Conservation (phyloP, 2,329 filamentous ascomycete species). For the Penicillium sp. region DNA sequence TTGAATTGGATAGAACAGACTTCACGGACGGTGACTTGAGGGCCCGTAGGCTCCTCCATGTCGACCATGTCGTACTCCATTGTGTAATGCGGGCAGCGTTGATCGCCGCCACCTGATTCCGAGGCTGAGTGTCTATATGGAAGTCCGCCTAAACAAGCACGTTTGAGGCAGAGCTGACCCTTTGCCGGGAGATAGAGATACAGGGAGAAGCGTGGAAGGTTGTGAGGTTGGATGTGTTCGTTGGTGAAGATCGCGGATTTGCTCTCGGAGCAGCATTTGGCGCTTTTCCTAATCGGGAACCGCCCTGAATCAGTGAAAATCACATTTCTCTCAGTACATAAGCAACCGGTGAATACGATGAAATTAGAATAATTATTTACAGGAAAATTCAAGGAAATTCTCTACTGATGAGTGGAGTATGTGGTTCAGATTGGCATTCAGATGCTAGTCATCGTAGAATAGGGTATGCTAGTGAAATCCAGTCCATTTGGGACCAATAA, state of each 20-base stretch:
- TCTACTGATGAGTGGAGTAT: slow-evolving; percentile 1
- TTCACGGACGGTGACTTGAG: slow-evolving; percentile 51
- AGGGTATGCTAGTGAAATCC: neutral
- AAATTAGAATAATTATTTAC: neutral
- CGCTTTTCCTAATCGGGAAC: slow-evolving; percentile 26
- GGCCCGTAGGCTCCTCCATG: slow-evolving; percentile 43
- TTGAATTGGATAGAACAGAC: slow-evolving; percentile 24
- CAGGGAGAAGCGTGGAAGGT: neutral
- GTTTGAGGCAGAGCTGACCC: neutral
- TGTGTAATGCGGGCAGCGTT: slow-evolving; percentile 22
- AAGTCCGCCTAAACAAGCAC: neutral
- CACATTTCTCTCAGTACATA: neutral
- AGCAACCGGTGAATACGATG: neutral
- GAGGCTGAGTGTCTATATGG: slow-evolving; percentile 6
- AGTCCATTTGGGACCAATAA: neutral
- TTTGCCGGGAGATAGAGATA: neutral
- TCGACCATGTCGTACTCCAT: slow-evolving; percentile 52
- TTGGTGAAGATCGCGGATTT: slow-evolving; percentile 23
- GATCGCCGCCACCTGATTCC: slow-evolving; percentile 21
- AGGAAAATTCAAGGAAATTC: neutral
- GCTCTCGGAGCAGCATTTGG: slow-evolving; percentile 24
- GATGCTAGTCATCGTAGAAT: slow-evolving; percentile 6
- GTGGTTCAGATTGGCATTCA: slow-evolving; percentile 12
- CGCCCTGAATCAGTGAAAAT: neutral
- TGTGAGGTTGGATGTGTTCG: slow-evolving; percentile 6